Base-by-base conservation (phyloP, 2,329 filamentous ascomycete species). In the Daldinia sp. region DNA sequence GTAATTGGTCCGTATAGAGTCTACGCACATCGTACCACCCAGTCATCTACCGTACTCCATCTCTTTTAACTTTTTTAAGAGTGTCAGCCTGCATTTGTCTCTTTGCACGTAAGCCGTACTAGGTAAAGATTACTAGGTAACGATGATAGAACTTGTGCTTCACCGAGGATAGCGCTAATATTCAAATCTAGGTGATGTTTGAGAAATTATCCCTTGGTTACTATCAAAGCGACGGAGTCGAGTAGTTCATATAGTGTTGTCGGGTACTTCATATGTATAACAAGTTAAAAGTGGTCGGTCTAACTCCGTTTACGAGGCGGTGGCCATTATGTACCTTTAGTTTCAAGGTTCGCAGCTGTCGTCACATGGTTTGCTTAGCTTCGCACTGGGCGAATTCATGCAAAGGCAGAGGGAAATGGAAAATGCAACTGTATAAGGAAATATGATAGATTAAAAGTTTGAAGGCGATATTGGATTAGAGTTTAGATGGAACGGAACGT, bases 381-480 rank as follows among this genome's bases (percentile, higher is more conserved):
- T 25, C 29, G 34, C 19, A 29, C 19, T 29, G 39, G 49, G 49
- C 23, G 35, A 15, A 60, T 63, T 60, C 19, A 48, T 59, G 50
- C 54, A 19, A 62, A 52, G 32, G 39, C 21, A 21, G 21, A 43
- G n/a, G 43, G 47, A 41, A 32, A 15, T 25, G 21, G 6, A 27
- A 41, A 32, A 15, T 25, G 21, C 3, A 27, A 43, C 21, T 25
- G 11, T 3, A 30, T 30, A 48, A 3, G 25, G n/a, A 61, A 43
- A 53, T 57, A 41, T 49, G 63, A 61, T 49, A 47, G 54, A 58
- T 50, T 54, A 11, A 29, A 43, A 27, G 15, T 55, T n/a, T 57
- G 56, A 61, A 64, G 53, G 41, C 43, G 54, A 66, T 61, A 61
- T 58, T 64, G 34, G 53, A n/a, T n/a, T n/a, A n/a, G n/a, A n/a